Evolutionary conservation across 1,284 basidiomycete species (phyloP), one percentile per base, ranked within the genome.

Genomic region (Inonotus obliquus): DNA sequence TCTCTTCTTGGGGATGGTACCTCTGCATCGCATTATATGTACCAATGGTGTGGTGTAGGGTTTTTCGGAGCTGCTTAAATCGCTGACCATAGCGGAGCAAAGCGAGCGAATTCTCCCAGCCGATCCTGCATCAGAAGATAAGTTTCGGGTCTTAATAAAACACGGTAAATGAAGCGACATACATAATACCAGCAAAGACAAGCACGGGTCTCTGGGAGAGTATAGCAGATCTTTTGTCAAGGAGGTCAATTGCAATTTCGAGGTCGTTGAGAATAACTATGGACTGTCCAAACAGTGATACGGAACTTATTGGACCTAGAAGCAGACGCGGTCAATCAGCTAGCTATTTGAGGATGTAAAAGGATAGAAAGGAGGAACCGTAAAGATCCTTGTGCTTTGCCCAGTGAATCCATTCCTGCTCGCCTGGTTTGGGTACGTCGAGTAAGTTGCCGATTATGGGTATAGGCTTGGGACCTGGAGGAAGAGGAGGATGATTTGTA

Each of bases 401-500:
- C 55, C 63, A 64, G 25, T 61, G 60, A 19, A 64, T 17, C 63
- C 63, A 64, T 49, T 64, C 63, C 19, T 57, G 51, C 29, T 54
- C 27, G n/a, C 57, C 56, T 17, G 63, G 55, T 23, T 25, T 45
- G 13, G 64, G 64, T 13, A 65, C 19, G 29, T 65, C 64, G 3
- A 62, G 49, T 25, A 65, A 49, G 45, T 61, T 65, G 11, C 64
- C 64, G n/a, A 65, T 56, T 32, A 63, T 19, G 14, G 62, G 62
- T 32, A 52, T 58, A 10, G 54, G 54, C 52, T 61, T 61, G 17
- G 64, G 64, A 27, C 64, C 64, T 9, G 64, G 64, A 14, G 64
- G 64, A 25, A 64, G 62, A 21, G 61, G 58, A 17, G 55, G 47
- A 29, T 39, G 54, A 7, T 56, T 37, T 7, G 21, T 21, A 21